Evolutionary conservation across 768 basidiomycete species (phyloP).

Genomic region (Stropharia rugosoannulata): DNA sequence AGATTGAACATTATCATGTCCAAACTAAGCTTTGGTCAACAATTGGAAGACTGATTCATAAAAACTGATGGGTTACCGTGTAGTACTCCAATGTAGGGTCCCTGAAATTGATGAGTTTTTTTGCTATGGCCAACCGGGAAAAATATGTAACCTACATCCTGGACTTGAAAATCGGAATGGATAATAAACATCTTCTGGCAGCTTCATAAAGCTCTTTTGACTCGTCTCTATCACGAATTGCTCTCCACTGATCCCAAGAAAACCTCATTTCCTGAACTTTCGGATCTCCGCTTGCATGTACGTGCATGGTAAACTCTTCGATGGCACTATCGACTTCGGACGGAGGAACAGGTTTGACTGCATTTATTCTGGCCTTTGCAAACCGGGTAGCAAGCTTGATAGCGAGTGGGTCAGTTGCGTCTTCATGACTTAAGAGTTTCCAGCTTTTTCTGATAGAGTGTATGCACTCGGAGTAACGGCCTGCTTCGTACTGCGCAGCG

Average conservation of each 20-base stretch:
- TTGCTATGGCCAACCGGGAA: neutral
- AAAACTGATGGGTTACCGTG: conserved; percentile 7
- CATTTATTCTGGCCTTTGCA: conserved; percentile 12
- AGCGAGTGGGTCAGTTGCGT: conserved; percentile 3
- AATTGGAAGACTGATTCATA: neutral
- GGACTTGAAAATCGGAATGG: conserved; percentile 15
- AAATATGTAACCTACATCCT: conserved; percentile 7
- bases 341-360: conserved; percentile 1
- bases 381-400: conserved; percentile 17
- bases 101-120: neutral
- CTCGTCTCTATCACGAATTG: conserved; percentile 7
- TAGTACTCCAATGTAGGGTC: conserved; percentile 19
- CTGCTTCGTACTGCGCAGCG: conserved; percentile 20
- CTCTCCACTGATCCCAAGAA: conserved; percentile 15
- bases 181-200: conserved; percentile 13
- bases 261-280: conserved; percentile 14
- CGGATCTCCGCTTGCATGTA: neutral
- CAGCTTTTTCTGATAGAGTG: conserved; percentile 7
- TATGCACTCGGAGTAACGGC: conserved; percentile 14
- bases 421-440: conserved; percentile 3
- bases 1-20: conserved; percentile 17
- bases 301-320: neutral
- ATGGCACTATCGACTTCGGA: conserved; percentile 12
- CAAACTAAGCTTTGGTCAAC: conserved; percentile 13
- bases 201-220: conserved; percentile 4